Evolutionary conservation across 2,329 filamentous ascomycete species (phyloP).

Genomic region (Colletotrichum sp.): DNA sequence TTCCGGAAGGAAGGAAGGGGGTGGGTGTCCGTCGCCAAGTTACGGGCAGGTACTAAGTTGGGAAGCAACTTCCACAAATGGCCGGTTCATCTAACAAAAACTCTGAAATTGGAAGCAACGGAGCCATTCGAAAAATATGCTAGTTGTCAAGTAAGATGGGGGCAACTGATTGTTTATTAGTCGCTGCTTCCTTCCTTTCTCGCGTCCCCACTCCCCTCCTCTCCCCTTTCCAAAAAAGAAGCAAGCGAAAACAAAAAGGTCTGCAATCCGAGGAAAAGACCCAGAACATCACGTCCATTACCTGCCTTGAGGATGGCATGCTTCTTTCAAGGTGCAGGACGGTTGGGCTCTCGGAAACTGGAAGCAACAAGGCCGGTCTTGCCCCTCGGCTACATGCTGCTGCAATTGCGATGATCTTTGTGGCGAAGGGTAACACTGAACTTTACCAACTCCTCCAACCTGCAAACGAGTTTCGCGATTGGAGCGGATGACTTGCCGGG

Average conservation of each 20-base stretch:
- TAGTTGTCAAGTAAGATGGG: too few species aligned
- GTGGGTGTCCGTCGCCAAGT: not conserved
- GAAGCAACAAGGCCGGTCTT: not conserved
- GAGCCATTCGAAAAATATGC: too few species aligned
- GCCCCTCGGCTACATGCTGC: not conserved
- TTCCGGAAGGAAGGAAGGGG: not conserved
- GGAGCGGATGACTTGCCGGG: not conserved
- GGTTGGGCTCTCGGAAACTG: not conserved
- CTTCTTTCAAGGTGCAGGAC: not conserved
- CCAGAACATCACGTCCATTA: not conserved
- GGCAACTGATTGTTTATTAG: too few species aligned
- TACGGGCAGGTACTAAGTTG: not conserved
- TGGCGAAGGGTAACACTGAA: not conserved
- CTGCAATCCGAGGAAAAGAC: fast-evolving
- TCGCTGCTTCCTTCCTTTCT: not conserved
- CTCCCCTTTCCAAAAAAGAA: not conserved
- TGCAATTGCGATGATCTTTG: not conserved
- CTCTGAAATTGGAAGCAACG: not conserved
- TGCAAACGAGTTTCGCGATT: not conserved
- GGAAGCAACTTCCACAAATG: not conserved
- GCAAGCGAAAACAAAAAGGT: not conserved
- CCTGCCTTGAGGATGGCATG: not conserved
- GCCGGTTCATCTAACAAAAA: too few species aligned
- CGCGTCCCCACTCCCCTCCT: too few species aligned
- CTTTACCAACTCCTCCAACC: not conserved